A percentile compares a stretch with the other conserved stretches of the same genome.
phyloP scores from a whole-genome alignment of 768 basidiomycete genomes.

The Xerocomellus chrysenteron region DNA sequence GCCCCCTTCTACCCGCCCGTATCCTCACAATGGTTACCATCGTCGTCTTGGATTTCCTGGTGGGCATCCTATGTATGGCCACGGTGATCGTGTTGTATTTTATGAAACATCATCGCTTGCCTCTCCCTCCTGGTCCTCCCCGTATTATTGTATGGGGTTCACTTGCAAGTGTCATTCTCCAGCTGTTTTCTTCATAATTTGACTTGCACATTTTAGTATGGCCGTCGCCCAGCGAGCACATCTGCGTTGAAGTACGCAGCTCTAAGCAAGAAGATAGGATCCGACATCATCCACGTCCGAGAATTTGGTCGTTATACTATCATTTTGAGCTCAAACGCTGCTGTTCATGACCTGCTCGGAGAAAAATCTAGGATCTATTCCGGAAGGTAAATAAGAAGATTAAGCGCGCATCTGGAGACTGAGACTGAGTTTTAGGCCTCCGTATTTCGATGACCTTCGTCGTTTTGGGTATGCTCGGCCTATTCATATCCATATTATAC shows the following conservation, averaged over 20 bases:
- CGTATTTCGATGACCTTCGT: background rate
- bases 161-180: background rate
- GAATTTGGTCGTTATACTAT: constrained; percentile 4
- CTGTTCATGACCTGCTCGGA: constrained; percentile 2
- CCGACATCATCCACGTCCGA: constrained; percentile 1
- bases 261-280: constrained; percentile 2
- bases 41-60: background rate
- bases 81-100: background rate
- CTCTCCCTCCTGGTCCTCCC: constrained; percentile 6
- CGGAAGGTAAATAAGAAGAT: background rate
- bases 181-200: background rate
- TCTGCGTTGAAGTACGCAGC: constrained; percentile 4
- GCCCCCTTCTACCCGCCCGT: background rate
- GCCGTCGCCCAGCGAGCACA: constrained; percentile 17
- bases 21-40: background rate
- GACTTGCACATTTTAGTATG: background rate
- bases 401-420: background rate
- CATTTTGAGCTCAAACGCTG: background rate
- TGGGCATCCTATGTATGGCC: background rate
- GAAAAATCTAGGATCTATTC: constrained; percentile 6
- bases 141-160: constrained; percentile 1
- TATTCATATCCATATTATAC: background rate
- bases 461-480: constrained; percentile 2
- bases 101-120: background rate
- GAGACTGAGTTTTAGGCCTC: background rate